These are phyloP conservation scores for Antarctomyces pellizariae DNA, from an alignment of 495 filamentous ascomycete species.

Conservation along the genomic window DNA sequence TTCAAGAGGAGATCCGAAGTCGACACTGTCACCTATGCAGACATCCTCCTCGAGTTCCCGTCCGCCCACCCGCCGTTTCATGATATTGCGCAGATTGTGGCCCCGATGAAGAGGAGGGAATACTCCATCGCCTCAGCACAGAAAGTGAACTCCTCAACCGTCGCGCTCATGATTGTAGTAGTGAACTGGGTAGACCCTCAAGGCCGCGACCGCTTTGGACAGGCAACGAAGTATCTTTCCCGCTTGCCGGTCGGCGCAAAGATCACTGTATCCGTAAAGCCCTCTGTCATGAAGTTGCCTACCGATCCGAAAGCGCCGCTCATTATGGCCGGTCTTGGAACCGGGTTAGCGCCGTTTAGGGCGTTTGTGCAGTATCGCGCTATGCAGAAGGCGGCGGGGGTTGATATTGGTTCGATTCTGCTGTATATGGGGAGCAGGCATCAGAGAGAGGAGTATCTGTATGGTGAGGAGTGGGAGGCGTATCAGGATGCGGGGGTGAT, in stretches of 20 bases:
- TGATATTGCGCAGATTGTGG: slow-evolving; percentile 73
- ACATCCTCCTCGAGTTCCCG: slow-evolving; percentile 66
- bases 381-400: slow-evolving; percentile 85
- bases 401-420: slow-evolving; percentile 78
- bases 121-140: slow-evolving; percentile 96
- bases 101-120: slow-evolving; percentile 83
- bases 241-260: slow-evolving; percentile 45
- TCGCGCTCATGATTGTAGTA: slow-evolving; percentile 94
- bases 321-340: slow-evolving; percentile 99
- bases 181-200: slow-evolving; percentile 79
- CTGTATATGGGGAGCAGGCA: slow-evolving; percentile 94
- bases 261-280: slow-evolving; percentile 82
- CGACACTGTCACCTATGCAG: slow-evolving; percentile 80
- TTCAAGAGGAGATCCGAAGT: slow-evolving; percentile 90
- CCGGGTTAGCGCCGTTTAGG: slow-evolving; percentile 89
- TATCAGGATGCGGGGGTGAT: slow-evolving; percentile 90
- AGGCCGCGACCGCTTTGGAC: slow-evolving; percentile 77
- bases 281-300: slow-evolving; percentile 94
- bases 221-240: slow-evolving; percentile 75
- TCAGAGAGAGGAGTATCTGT: slow-evolving; percentile 95
- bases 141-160: slow-evolving; percentile 64
- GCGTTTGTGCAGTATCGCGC: slow-evolving; percentile 96
- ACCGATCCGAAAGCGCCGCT: slow-evolving; percentile 63
- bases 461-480: slow-evolving; percentile 98
- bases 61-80: slow-evolving; percentile 79